Conservation (phyloP, 192 early-diverging fungal genomes). For the Mortierella antarctica region DNA sequence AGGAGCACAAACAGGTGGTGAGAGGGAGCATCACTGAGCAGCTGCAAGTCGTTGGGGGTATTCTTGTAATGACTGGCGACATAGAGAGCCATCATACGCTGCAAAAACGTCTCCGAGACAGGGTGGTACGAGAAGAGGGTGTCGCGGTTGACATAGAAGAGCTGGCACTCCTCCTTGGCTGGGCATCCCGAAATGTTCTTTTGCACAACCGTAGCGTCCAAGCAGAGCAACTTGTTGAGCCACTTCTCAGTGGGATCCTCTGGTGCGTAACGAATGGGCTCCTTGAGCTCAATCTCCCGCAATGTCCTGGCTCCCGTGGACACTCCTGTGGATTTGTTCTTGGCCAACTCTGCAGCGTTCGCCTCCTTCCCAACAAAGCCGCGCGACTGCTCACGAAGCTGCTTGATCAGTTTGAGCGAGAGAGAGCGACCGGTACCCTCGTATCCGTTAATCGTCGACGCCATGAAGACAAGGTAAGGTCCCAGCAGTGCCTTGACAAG, state of each 20-base stretch:
- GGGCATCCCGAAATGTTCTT: conserved; percentile 88
- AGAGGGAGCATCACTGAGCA: conserved; percentile 97
- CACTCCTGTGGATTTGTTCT: conserved; percentile 47
- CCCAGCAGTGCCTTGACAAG: conserved; percentile 92
- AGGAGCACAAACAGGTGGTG: conserved; percentile 98
- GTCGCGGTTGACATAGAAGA: conserved; percentile 97
- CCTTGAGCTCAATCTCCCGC: conserved; percentile 91
- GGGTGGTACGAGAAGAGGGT: conserved; percentile 99
- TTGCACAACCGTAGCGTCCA: conserved; percentile 83
- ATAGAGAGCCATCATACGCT: conserved; percentile 97
- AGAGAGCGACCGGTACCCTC: conserved; percentile 98
- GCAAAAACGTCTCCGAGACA: conserved; percentile 95
- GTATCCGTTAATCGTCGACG: conserved; percentile 99
- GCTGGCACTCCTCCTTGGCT: conserved; percentile 92
- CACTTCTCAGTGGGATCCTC: conserved; percentile 93
- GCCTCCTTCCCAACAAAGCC: conserved; percentile 67
- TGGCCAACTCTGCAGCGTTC: conserved; percentile 58
- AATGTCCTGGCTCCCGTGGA: conserved; percentile 74
- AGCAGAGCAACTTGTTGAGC: conserved; percentile 95
- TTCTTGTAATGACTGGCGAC: conserved; percentile 99
- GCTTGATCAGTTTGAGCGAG: conserved; percentile 94
- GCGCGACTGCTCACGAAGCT: conserved; percentile 92
- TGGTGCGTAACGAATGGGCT: conserved; percentile 92
- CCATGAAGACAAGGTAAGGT: conserved; percentile 97
- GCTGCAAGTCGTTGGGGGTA: conserved; percentile 96